These are phyloP conservation scores for Chlorella sp. DNA, from an alignment of 139 green algal species.

Conservation along the genomic window DNA sequence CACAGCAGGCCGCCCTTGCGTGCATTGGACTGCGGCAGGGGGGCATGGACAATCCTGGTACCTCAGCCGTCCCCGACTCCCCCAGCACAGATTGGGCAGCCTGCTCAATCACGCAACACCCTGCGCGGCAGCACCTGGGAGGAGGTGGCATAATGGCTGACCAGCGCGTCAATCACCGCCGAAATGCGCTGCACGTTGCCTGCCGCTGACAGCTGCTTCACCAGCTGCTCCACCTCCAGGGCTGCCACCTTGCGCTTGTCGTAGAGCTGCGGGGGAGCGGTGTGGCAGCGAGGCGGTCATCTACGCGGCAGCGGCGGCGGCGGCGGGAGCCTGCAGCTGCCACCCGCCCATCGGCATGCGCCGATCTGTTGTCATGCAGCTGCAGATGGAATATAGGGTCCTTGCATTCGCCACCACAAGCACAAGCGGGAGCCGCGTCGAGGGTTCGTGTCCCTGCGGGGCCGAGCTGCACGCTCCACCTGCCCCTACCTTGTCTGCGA, in stretches of 20 bases:
- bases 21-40: constrained; percentile 79
- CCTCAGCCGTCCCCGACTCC: no score
- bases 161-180: constrained; percentile 17
- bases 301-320: background rate
- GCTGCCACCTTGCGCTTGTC: constrained; percentile 90
- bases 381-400: no score
- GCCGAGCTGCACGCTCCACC: no score
- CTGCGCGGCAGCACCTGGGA: no score
- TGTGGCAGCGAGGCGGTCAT: background rate
- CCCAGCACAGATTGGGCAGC: no score
- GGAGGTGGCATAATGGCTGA: constrained; percentile 43
- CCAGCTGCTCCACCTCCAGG: constrained; percentile 73
- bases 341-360: background rate
- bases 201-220: constrained; percentile 57
- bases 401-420: no score
- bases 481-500: constrained; percentile 26
- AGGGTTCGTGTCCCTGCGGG: background rate
- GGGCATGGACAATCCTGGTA: no score
- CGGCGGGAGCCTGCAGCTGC: no score
- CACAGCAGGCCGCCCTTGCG: constrained; percentile 95
- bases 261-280: constrained; percentile 80
- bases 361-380: no score
- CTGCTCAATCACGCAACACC: no score
- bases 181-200: constrained; percentile 67
- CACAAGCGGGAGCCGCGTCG: no score